These are phyloP conservation scores for Venustampulla echinocandica DNA, from an alignment of 495 filamentous ascomycete genomes.

Conservation along the genomic window DNA sequence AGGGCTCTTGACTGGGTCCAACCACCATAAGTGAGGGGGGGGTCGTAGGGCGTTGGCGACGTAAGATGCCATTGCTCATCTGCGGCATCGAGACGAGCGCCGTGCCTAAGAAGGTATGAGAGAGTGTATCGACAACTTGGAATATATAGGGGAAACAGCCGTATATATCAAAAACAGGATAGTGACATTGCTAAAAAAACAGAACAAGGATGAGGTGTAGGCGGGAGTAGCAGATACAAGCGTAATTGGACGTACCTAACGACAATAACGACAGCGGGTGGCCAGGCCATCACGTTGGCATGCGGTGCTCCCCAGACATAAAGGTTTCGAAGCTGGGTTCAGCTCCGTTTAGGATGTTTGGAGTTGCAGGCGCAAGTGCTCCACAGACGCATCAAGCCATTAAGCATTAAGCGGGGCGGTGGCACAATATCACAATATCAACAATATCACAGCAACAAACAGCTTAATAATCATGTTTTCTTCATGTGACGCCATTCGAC, in stretches of 20 bases:
- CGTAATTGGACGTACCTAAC: conserved; percentile 51
- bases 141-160: background rate
- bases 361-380: too few species aligned
- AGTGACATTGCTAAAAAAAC: conserved; percentile 4
- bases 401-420: conserved; percentile 14
- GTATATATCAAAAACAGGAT: too few species aligned
- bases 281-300: conserved; percentile 38
- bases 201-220: background rate
- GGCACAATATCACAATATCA: too few species aligned
- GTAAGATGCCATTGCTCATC: conserved; percentile 92
- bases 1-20: conserved; percentile 79
- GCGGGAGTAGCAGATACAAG: background rate
- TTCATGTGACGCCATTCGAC: conserved; percentile 10
- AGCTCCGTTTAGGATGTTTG: too few species aligned
- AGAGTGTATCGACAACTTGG: background rate
- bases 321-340: too few species aligned
- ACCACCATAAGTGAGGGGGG: conserved; percentile 88
- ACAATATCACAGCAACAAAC: too few species aligned
- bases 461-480: background rate
- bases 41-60: conserved; percentile 92
- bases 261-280: conserved; percentile 67
- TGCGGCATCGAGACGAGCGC: conserved; percentile 83
- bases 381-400: too few species aligned
- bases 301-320: background rate
- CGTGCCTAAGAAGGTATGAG: conserved; percentile 53